Evolutionary conservation across 192 early-diverging fungal species (phyloP), one percentile per base, ranked within the genome.

Genomic region (Phycomyces blakesleeanus): DNA sequence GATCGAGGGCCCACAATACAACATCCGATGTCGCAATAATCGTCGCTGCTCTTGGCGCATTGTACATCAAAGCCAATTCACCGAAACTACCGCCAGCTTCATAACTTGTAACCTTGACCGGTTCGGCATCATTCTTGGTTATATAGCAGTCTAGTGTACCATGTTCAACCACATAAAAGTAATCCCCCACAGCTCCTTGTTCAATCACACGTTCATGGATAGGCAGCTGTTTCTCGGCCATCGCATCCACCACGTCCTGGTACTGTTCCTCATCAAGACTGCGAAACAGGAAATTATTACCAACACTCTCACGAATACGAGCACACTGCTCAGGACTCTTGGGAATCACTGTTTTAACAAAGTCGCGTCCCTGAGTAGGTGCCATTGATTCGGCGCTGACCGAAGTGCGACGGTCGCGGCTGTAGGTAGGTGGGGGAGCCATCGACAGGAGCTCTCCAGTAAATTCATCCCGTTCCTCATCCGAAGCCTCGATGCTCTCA

Each of bases 11-110:
- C 97, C 97, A 99, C 57, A 99, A 80, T 22, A 93, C 88, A 16
- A 87, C 78, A 50, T 91, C 85, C 6, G 85, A 83, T 0, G 93
- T 97, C 0, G 93, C 89, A 5, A 81, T 79, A n/a, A 99, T 90
- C 0, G 95, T 97, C 24, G 97, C 97, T 0, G 97, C 97, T 40
- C 97, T 86, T 14, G 97, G 97, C 10, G 94, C 95, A 68, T 98
- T 98, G 78, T 99, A 99, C 97, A 99, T 99, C 11, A 99, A 83
- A 40, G 97, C 97, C 54, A 99, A 83, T 78, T 99, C 95, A 59
- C 97, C 97, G 90, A 99, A 99, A 71, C 87, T 89, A 51, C 93
- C 95, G 44, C 91, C 88, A 8, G 90, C 80, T 6, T 76, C 89
- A 66, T 95, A 96, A 47, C 83, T 78, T 51, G 84, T 75, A 3